Conservation (phyloP, 352 stramenopile species). For the Pythium monospermum region DNA sequence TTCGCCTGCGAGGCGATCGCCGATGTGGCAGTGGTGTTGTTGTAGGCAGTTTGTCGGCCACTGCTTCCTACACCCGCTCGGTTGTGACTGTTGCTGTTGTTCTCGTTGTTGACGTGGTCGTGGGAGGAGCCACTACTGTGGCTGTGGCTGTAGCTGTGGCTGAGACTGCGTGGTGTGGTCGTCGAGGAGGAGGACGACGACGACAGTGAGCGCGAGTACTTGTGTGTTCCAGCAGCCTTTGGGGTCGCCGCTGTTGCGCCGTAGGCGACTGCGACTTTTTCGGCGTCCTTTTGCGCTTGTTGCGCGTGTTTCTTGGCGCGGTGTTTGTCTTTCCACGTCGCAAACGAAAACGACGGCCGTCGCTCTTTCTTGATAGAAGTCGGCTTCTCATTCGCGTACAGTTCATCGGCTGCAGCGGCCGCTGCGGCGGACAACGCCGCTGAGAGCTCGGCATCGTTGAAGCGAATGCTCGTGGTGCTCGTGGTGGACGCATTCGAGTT, state of each 20-base stretch:
- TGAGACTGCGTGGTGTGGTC: neutral
- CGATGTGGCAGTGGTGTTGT: neutral
- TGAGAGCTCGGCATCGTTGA: constrained; percentile 17
- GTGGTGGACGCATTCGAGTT: constrained; percentile 6
- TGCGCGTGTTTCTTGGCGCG: constrained; percentile 22
- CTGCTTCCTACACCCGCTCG: no score
- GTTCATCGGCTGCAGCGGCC: constrained; percentile 19
- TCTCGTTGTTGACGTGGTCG: no score
- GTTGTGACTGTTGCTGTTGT: neutral
- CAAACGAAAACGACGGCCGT: constrained; percentile 26
- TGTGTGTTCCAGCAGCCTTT: constrained; percentile 2
- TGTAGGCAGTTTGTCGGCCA: no score
- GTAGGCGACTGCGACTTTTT: constrained; percentile 14
- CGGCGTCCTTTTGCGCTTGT: constrained; percentile 18
- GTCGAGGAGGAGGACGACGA: constrained; percentile 8
- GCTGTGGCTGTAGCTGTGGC: no score
- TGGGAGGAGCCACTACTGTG: no score
- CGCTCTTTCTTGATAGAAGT: constrained; percentile 22
- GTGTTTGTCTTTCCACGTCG: constrained; percentile 26
- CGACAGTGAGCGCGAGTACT: constrained; percentile 17
- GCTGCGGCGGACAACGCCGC: no score
- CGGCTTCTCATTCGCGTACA: constrained; percentile 8
- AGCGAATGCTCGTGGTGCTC: constrained; percentile 15
- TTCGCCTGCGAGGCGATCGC: neutral
- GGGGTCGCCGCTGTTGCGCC: constrained; percentile 17